Evolutionary conservation across 768 basidiomycete species (phyloP), one percentile per base, ranked within the genome.

Genomic region (Calocybe indica): DNA sequence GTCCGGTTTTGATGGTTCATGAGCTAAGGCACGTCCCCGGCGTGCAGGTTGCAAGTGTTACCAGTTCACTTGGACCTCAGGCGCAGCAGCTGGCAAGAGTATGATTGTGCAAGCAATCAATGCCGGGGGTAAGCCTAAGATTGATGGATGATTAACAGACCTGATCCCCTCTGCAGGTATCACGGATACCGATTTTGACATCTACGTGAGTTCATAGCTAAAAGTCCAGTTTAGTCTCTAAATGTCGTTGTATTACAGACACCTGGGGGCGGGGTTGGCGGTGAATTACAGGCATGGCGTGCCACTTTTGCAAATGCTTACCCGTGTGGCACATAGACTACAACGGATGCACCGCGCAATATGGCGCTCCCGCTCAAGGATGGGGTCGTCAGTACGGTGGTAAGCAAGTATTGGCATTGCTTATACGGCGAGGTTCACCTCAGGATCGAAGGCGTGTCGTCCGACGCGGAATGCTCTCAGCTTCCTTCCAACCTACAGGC

Each of bases 101-200:
- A 50, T 50, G 44, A 50, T 50, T 13, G 49, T 50, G n/a, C 49
- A 50, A 30, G 43, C 49, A 28, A 50, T 50, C 37, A 50, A 50
- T 45, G 49, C 49, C 14, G 49, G 49, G n/a, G n/a, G n/a, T n/a
- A n/a, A n/a, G n/a, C n/a, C n/a, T n/a, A n/a, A n/a, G n/a, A n/a
- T n/a, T n/a, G n/a, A n/a, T n/a, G n/a, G n/a, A n/a, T n/a, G n/a
- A n/a, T n/a, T n/a, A n/a, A n/a, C n/a, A n/a, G n/a, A n/a, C n/a
- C n/a, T n/a, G n/a, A n/a, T n/a, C n/a, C n/a, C n/a, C n/a, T n/a
- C n/a, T n/a, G n/a, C n/a, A 10, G 49, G 49, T 28, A 50, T 50
- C 13, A 46, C 49, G 2, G 49, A 46, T 31, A 40, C 32, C 11
- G 49, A 50, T 34, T 50, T 50, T 32, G 49, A 50, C 31, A 50